These are phyloP conservation scores for Clonostachys rosea DNA, from an alignment of 2,329 filamentous ascomycete species.

Conservation along the genomic window DNA sequence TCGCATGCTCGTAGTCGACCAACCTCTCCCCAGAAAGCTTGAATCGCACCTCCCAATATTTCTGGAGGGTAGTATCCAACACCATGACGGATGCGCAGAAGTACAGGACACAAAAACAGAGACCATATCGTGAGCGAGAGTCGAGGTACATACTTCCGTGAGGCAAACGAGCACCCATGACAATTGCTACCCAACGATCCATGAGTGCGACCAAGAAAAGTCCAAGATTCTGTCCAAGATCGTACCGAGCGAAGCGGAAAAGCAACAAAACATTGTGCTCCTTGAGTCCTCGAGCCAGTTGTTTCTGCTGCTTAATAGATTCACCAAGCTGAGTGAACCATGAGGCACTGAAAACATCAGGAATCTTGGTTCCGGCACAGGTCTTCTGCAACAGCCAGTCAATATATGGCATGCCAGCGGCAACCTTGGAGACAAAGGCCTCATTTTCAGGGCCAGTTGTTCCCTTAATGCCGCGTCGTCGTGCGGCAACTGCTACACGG, in stretches of 20 bases:
- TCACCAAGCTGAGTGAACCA: conserved; percentile 28
- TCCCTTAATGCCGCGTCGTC: conserved; percentile 5
- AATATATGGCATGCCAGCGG: conserved; percentile 21
- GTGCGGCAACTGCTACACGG: conserved; percentile 24
- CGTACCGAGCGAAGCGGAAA: conserved; percentile 25
- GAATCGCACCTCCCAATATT: conserved; percentile 25
- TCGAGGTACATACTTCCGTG: conserved; percentile 19
- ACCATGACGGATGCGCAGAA: conserved; percentile 30
- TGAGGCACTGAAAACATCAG: conserved; percentile 20
- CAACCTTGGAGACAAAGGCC: conserved; percentile 10
- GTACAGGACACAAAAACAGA: conserved; percentile 31
- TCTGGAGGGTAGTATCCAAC: conserved; percentile 26
- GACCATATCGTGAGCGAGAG: conserved; percentile 22
- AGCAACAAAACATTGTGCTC: conserved; percentile 30
- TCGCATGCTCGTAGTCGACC: conserved; percentile 15
- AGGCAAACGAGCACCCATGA: conserved; percentile 20
- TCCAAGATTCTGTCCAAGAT: conserved; percentile 27
- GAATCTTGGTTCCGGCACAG: conserved; percentile 13
- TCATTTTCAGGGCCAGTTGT: conserved; percentile 2
- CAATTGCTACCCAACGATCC: conserved; percentile 29
- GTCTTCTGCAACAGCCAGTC: conserved; percentile 28
- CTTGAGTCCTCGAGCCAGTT: conserved; percentile 25
- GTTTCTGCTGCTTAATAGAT: conserved; percentile 23
- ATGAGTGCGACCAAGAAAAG: conserved; percentile 30
- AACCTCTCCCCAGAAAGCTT: conserved; percentile 25